These are phyloP conservation scores for Trypethelium eluteriae DNA, from an alignment of 495 filamentous ascomycete species.

Conservation along the genomic window DNA sequence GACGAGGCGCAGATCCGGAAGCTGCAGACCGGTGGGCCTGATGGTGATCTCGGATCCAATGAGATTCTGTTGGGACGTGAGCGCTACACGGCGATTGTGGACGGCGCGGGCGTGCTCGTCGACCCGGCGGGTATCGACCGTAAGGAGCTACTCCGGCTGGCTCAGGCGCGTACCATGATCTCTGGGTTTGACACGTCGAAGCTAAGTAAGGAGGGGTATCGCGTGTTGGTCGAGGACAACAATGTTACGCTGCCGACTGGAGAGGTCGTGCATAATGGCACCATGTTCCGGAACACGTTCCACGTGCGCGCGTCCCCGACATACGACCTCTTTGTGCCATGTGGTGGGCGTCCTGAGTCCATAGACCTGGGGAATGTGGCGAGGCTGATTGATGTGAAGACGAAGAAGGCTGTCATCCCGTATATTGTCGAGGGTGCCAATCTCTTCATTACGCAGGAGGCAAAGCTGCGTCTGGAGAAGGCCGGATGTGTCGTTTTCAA, in stretches of 20 bases:
- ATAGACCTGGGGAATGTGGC: slow-evolving; percentile 82
- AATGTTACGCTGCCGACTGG: slow-evolving; percentile 79
- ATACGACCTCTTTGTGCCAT: slow-evolving; percentile 90
- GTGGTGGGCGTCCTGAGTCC: slow-evolving; percentile 92
- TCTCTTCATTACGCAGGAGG: slow-evolving; percentile 97
- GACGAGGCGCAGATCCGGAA: slow-evolving; percentile 77
- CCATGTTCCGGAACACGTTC: slow-evolving; percentile 92
- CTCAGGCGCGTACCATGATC: slow-evolving; percentile 84
- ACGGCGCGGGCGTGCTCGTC: slow-evolving; percentile 89
- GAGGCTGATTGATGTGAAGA: slow-evolving; percentile 60
- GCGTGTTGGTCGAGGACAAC: slow-evolving; percentile 85
- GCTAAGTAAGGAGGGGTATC: slow-evolving; percentile 79
- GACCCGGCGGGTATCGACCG: slow-evolving; percentile 85
- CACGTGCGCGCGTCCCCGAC: slow-evolving; percentile 69
- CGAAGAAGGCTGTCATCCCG: slow-evolving; percentile 75
- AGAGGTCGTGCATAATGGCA: slow-evolving; percentile 83
- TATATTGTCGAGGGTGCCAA: slow-evolving; percentile 98
- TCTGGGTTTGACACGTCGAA: slow-evolving; percentile 77
- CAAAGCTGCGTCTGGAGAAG: slow-evolving; percentile 87
- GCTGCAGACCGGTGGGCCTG: slow-evolving; percentile 94
- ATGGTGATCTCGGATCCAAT: slow-evolving; percentile 94
- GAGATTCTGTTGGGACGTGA: slow-evolving; percentile 94
- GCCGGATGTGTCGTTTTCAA: slow-evolving; percentile 94
- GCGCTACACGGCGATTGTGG: slow-evolving; percentile 86
- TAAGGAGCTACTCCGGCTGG: slow-evolving; percentile 73